A percentile compares a stretch with the other conserved stretches of the same genome.
These are phyloP conservation scores for Nevesoporus exiguus DNA, from an alignment of 768 basidiomycete genomes.

Conservation along the genomic window DNA sequence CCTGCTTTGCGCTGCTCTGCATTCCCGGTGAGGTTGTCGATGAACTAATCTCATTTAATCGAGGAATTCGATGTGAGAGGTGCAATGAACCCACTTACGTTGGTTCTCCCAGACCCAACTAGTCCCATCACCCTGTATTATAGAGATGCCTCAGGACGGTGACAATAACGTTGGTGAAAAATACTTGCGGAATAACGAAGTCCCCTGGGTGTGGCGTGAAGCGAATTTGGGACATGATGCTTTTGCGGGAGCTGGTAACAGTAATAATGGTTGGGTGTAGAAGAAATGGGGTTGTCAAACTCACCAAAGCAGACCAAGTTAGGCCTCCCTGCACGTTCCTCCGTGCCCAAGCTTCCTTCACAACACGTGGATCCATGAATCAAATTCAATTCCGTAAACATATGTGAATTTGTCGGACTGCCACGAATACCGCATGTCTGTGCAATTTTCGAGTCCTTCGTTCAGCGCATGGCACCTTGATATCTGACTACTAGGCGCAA, in stretches of 20 bases:
- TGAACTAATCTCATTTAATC: constrained; percentile 2
- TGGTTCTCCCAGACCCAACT: constrained; percentile 25
- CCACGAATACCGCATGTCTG: no score
- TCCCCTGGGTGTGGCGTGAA: constrained; percentile 12
- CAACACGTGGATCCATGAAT: neutral
- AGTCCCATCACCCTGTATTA: constrained; percentile 22
- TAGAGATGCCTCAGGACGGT: neutral
- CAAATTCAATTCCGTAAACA: neutral
- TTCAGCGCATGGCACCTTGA: no score
- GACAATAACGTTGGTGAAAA: neutral
- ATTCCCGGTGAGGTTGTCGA: constrained; percentile 10
- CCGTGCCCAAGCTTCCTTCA: neutral
- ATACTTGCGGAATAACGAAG: constrained; percentile 14
- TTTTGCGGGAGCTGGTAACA: neutral
- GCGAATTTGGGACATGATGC: neutral
- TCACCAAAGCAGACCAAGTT: neutral
- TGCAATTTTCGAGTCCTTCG: no score
- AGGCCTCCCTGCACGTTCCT: neutral
- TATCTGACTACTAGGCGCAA: no score
- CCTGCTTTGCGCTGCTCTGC: neutral
- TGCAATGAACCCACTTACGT: constrained; percentile 12
- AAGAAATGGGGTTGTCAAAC: neutral
- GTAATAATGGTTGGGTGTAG: neutral
- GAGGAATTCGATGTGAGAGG: neutral
- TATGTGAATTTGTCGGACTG: neutral